Evolutionary conservation across 1,139 yeast species (phyloP).

Genomic region (Sugiyamaella xylanicola): DNA sequence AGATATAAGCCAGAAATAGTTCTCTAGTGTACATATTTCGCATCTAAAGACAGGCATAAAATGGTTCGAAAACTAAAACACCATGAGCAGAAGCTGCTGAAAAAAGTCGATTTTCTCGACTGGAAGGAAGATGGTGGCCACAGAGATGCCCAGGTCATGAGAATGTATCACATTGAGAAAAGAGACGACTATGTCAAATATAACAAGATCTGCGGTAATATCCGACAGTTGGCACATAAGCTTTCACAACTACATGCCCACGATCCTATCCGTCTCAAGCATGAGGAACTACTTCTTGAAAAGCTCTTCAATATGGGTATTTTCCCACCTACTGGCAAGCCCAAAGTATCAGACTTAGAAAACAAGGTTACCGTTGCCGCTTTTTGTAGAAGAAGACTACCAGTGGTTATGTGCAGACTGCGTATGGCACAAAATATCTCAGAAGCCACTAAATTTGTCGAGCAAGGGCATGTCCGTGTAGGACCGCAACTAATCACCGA

Average conservation of each 20-base stretch:
- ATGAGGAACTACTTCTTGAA: conserved; percentile 82
- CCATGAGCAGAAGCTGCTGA: conserved; percentile 92
- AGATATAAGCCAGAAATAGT: no score
- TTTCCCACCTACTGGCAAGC: conserved; percentile 62
- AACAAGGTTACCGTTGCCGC: conserved; percentile 91
- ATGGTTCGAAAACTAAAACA: conserved; percentile 93
- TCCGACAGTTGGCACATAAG: conserved; percentile 82
- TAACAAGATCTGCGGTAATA: conserved; percentile 87
- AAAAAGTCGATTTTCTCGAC: conserved; percentile 94
- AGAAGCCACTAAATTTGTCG: conserved; percentile 90
- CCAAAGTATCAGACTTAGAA: conserved; percentile 91
- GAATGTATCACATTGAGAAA: conserved; percentile 88
- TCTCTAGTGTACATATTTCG: no score
- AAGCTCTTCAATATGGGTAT: conserved; percentile 89
- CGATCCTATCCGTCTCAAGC: conserved; percentile 83
- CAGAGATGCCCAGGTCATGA: conserved; percentile 93
- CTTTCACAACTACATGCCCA: conserved; percentile 80
- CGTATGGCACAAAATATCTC: conserved; percentile 90
- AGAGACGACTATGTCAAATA: conserved; percentile 96
- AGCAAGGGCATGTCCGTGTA: conserved; percentile 96
- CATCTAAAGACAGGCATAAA: background rate
- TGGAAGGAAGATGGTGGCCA: conserved; percentile 98
- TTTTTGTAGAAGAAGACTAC: conserved; percentile 85
- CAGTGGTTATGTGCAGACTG: conserved; percentile 91
- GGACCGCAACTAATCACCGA: conserved; percentile 96